Conservation (phyloP, 129 eudicot genomes). For the Flaveria ramosissima region DNA sequence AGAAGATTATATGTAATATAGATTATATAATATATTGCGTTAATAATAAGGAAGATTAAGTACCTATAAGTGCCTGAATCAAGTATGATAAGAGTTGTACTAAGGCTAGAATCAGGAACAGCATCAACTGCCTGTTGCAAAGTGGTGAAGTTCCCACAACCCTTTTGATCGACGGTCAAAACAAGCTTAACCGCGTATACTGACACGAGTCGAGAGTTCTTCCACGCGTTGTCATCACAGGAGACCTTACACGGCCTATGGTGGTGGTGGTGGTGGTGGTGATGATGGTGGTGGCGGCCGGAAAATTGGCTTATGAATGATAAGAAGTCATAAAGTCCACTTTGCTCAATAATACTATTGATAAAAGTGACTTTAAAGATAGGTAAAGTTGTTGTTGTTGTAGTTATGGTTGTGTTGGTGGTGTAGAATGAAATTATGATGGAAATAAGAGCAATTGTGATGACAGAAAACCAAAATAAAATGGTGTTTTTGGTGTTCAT, state of each 20-base stretch:
- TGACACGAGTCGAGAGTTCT: conserved; percentile 57
- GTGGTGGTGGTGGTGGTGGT: conserved; percentile 46
- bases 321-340: conserved; percentile 35
- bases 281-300: not conserved
- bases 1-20: not conserved
- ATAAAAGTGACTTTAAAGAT: conserved; percentile 30
- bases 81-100: conserved; percentile 60
- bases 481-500: conserved; percentile 49
- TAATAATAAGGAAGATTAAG: not conserved
- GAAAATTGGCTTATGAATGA: conserved; percentile 18
- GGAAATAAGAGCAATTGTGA: conserved; percentile 57
- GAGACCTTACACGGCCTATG: conserved; percentile 23
- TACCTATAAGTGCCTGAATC: conserved; percentile 83
- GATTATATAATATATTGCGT: not conserved
- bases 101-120: conserved; percentile 60
- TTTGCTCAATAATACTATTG: conserved; percentile 29
- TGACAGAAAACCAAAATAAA: conserved; percentile 56
- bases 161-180: conserved; percentile 61
- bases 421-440: conserved; percentile 38
- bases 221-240: conserved; percentile 55
- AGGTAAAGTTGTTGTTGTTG: conserved; percentile 4
- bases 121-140: conserved; percentile 82
- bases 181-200: conserved; percentile 49
- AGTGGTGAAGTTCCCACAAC: conserved; percentile 80
- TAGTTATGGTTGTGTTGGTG: conserved; percentile 27